phyloP scores from a whole-genome alignment of 2,329 filamentous ascomycete genomes.

The Helotiales sp. region DNA sequence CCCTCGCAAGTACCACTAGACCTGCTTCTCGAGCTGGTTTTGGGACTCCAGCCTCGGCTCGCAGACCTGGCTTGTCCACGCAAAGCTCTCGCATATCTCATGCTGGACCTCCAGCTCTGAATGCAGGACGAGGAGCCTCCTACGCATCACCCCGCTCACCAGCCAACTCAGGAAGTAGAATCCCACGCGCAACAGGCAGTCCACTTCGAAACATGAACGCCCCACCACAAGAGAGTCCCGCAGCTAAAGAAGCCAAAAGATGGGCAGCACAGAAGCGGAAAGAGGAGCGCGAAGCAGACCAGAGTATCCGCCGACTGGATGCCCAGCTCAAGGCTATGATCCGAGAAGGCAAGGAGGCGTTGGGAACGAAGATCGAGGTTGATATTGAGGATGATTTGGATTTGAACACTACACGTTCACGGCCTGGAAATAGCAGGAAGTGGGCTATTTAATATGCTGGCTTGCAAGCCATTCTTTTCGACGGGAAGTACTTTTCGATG shows the following conservation, averaged over 20 bases:
- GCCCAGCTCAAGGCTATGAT: slow-evolving; percentile 84
- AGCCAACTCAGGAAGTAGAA: slow-evolving; percentile 30
- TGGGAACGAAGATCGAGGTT: slow-evolving; percentile 65
- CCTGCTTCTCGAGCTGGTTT: slow-evolving; percentile 38
- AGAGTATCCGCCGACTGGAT: slow-evolving; percentile 80
- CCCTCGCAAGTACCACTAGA: slow-evolving; percentile 23
- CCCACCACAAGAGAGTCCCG: slow-evolving; percentile 35
- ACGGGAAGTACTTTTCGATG: slow-evolving; percentile 3
- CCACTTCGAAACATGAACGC: slow-evolving; percentile 8
- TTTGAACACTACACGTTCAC: neutral
- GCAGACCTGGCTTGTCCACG: slow-evolving; percentile 28
- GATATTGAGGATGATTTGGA: slow-evolving; percentile 36
- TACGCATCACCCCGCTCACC: slow-evolving; percentile 57
- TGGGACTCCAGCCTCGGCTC: slow-evolving; percentile 11
- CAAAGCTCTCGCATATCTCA: slow-evolving; percentile 51
- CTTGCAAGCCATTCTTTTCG: neutral
- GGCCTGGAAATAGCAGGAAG: slow-evolving; percentile 8
- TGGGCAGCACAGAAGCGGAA: slow-evolving; percentile 73
- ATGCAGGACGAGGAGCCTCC: slow-evolving; percentile 54
- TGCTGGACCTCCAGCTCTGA: slow-evolving; percentile 51
- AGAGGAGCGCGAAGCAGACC: slow-evolving; percentile 79
- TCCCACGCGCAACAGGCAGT: slow-evolving; percentile 30
- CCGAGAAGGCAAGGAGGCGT: slow-evolving; percentile 81
- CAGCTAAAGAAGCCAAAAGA: slow-evolving; percentile 70
- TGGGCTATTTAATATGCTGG: slow-evolving; percentile 13